phyloP scores from a whole-genome alignment of 129 eudicot genomes.

The Artemisia argyi region DNA sequence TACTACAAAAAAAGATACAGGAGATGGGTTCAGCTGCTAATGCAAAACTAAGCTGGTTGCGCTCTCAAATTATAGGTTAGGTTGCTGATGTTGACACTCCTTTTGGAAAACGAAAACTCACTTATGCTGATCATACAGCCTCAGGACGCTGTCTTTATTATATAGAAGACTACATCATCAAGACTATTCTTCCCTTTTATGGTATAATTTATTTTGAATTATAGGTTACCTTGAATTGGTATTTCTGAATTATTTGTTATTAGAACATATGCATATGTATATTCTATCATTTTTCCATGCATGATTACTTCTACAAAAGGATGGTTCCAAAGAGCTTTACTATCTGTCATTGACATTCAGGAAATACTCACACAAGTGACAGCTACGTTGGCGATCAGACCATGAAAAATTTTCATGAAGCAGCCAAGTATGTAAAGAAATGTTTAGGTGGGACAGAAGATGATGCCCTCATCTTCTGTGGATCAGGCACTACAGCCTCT shows the following conservation, averaged over 20 bases:
- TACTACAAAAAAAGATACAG: not conserved
- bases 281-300: too few relatives aligned
- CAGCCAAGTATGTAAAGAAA: slow-evolving; percentile 51
- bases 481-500: slow-evolving; percentile 84
- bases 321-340: too few relatives aligned
- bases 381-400: slow-evolving; percentile 67
- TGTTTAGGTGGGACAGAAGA: slow-evolving; percentile 63
- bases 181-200: slow-evolving; percentile 62
- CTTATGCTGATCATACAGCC: slow-evolving; percentile 84
- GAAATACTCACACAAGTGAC: slow-evolving; percentile 81
- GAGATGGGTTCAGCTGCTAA: slow-evolving; percentile 25
- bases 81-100: slow-evolving; percentile 52
- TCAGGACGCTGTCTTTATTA: slow-evolving; percentile 61
- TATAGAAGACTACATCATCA: slow-evolving; percentile 59
- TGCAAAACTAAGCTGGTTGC: slow-evolving; percentile 55
- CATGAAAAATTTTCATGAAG: slow-evolving; percentile 52
- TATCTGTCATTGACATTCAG: slow-evolving; percentile 22
- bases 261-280: too few relatives aligned
- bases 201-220: slow-evolving; percentile 35
- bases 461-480: slow-evolving; percentile 71
- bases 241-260: too few relatives aligned
- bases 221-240: not conserved
- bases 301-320: too few relatives aligned
- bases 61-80: slow-evolving; percentile 63
- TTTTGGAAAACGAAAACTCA: slow-evolving; percentile 67